Evolutionary conservation across 768 basidiomycete genomes (phyloP).

Genomic region (Artomyces pyxidatus): DNA sequence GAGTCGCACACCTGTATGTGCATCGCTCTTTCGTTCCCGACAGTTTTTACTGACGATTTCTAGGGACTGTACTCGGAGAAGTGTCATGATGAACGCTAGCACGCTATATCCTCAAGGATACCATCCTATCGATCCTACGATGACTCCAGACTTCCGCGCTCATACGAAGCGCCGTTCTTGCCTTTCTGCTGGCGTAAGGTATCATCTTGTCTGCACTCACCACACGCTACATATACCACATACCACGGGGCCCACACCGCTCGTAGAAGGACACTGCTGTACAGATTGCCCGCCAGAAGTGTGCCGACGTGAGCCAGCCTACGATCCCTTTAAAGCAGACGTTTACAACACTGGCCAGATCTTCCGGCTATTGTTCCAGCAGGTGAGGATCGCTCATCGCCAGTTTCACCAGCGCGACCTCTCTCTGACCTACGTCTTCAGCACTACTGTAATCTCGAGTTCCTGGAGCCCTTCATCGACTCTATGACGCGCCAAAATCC

Average conservation of each 20-base stretch:
- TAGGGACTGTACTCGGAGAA: constrained; percentile 18
- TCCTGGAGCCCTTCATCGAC: not conserved
- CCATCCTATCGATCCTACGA: constrained; percentile 15
- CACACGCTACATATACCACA: too few species aligned
- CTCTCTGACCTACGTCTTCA: not conserved
- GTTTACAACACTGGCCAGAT: constrained; percentile 19
- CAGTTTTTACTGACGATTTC: too few species aligned
- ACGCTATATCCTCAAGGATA: constrained; percentile 17
- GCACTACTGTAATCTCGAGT: not conserved
- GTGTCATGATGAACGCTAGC: constrained; percentile 19
- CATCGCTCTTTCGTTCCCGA: too few species aligned
- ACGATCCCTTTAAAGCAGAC: constrained; percentile 21
- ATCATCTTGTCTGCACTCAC: too few species aligned
- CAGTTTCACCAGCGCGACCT: not conserved
- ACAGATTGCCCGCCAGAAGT: too few species aligned
- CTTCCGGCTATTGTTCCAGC: constrained; percentile 1
- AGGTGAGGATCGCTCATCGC: constrained; percentile 3
- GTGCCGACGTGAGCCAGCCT: constrained; percentile 4
- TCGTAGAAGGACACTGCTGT: too few species aligned
- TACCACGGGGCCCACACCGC: too few species aligned
- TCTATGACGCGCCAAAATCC: not conserved
- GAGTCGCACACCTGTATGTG: constrained; percentile 20
- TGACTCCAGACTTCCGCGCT: too few species aligned
- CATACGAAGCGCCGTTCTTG: too few species aligned
- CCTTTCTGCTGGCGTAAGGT: too few species aligned